Conservation (phyloP, 192 early-diverging fungal genomes). For the Umbelopsis sp. region DNA sequence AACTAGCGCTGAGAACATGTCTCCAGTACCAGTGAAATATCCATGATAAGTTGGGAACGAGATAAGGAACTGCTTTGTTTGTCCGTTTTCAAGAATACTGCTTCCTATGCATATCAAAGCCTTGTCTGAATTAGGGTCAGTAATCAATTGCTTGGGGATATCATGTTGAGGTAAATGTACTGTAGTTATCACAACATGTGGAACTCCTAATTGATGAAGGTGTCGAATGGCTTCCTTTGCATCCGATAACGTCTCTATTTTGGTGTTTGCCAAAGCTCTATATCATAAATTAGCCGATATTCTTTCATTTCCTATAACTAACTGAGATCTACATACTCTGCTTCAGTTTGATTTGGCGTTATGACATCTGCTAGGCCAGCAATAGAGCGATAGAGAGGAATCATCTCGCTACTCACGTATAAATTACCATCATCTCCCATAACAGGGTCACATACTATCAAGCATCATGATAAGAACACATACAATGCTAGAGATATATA, state of each 20-base stretch:
- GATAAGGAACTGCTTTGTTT: conserved; percentile 61
- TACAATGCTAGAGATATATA: too few species aligned
- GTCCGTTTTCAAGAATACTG: background rate
- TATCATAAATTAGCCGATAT: background rate
- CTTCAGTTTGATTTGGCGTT: conserved; percentile 94
- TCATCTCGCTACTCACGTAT: conserved; percentile 79
- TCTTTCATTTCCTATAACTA: background rate
- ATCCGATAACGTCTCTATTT: conserved; percentile 50
- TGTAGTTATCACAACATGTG: conserved; percentile 82
- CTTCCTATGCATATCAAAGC: conserved; percentile 4
- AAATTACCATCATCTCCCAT: conserved; percentile 86
- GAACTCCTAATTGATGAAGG: conserved; percentile 68
- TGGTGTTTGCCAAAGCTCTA: conserved; percentile 58
- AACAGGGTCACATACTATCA: conserved; percentile 79
- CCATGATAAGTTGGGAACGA: conserved; percentile 73
- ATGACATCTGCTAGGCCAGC: conserved; percentile 71
- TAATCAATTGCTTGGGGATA: background rate
- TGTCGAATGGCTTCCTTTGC: conserved; percentile 57
- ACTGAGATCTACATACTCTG: conserved; percentile 54
- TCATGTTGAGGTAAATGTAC: conserved; percentile 42
- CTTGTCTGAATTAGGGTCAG: background rate
- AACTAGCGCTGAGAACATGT: conserved; percentile 79
- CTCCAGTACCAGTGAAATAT: conserved; percentile 92
- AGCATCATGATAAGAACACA: too few species aligned
- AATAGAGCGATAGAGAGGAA: conserved; percentile 75